Conservation (phyloP, 2,329 filamentous ascomycete species). For the Fusarium sp. region DNA sequence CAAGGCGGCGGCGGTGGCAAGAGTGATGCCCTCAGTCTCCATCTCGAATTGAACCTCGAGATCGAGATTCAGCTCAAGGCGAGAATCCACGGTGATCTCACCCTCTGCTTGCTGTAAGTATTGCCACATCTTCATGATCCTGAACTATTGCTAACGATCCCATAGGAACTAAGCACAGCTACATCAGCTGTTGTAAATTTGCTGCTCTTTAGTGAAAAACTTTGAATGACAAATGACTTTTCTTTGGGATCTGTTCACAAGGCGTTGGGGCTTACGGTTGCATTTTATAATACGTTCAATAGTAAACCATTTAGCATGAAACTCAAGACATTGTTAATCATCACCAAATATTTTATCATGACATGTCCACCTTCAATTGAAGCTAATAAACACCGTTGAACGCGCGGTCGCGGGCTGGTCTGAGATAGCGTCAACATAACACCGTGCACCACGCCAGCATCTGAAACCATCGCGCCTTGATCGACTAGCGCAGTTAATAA, state of each 20-base stretch:
- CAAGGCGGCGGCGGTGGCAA: conserved; percentile 38
- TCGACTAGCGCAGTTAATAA: conserved; percentile 22
- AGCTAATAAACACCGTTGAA: conserved; percentile 24
- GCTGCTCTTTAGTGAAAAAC: conserved; percentile 10
- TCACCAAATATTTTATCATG: conserved; percentile 4
- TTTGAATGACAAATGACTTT: conserved; percentile 24
- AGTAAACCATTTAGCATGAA: conserved; percentile 24
- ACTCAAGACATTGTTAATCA: conserved; percentile 21
- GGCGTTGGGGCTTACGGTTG: conserved; percentile 29
- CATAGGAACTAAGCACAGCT: conserved; percentile 28
- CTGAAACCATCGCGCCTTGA: neutral
- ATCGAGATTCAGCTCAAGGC: conserved; percentile 89
- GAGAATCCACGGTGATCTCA: conserved; percentile 87
- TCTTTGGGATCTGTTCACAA: conserved; percentile 8
- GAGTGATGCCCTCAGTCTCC: conserved; percentile 69
- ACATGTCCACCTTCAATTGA: neutral
- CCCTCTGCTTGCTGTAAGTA: conserved; percentile 76
- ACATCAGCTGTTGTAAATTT: neutral
- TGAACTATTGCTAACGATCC: conserved; percentile 5
- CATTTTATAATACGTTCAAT: conserved; percentile 15
- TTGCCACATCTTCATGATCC: neutral
- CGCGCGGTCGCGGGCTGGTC: conserved; percentile 14
- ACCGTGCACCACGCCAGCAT: neutral
- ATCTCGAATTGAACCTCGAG: conserved; percentile 84
- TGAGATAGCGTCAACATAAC: conserved; percentile 8